phyloP scores from a whole-genome alignment of 2,329 filamentous ascomycete species.

The Coniochaeta pulveracea region DNA sequence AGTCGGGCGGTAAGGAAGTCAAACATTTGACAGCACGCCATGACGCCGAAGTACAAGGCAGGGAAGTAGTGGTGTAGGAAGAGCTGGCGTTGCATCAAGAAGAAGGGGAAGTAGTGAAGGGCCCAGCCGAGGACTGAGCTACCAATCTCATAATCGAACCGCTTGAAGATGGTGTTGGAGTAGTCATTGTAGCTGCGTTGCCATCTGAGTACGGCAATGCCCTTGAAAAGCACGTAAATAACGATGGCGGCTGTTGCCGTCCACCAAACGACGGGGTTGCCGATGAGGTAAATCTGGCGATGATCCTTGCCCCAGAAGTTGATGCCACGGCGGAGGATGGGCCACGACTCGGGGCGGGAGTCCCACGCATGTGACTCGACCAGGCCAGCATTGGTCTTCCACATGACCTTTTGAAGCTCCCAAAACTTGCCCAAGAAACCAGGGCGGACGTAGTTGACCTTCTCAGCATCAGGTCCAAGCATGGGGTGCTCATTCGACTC shows the following conservation, averaged over 20 bases:
- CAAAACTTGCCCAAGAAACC: conserved; percentile 97
- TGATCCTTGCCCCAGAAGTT: conserved; percentile 98
- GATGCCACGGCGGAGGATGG: conserved; percentile 82
- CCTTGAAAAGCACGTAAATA: conserved; percentile 77
- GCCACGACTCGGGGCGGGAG: conserved; percentile 88
- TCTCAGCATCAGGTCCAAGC: conserved; percentile 67
- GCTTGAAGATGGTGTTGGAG: conserved; percentile 70
- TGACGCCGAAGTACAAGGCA: conserved; percentile 87
- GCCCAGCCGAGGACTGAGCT: conserved; percentile 87
- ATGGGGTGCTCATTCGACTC: conserved; percentile 81
- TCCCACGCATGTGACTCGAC: conserved; percentile 98
- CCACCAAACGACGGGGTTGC: conserved; percentile 95
- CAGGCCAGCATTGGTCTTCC: conserved; percentile 92
- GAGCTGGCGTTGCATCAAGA: conserved; percentile 92
- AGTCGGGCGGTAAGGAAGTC: conserved; percentile 76
- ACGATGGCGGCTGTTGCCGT: conserved; percentile 67
- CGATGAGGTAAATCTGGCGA: conserved; percentile 91
- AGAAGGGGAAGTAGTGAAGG: conserved; percentile 98
- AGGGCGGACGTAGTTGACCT: conserved; percentile 89
- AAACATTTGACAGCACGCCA: conserved; percentile 78
- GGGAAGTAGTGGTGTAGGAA: conserved; percentile 99
- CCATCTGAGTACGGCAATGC: conserved; percentile 78
- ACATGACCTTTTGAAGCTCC: conserved; percentile 97
- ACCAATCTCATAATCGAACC: conserved; percentile 95
- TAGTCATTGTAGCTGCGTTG: conserved; percentile 90